Evolutionary conservation across 1,139 yeast species (phyloP).

Genomic region (Blastobotrys elegans): DNA sequence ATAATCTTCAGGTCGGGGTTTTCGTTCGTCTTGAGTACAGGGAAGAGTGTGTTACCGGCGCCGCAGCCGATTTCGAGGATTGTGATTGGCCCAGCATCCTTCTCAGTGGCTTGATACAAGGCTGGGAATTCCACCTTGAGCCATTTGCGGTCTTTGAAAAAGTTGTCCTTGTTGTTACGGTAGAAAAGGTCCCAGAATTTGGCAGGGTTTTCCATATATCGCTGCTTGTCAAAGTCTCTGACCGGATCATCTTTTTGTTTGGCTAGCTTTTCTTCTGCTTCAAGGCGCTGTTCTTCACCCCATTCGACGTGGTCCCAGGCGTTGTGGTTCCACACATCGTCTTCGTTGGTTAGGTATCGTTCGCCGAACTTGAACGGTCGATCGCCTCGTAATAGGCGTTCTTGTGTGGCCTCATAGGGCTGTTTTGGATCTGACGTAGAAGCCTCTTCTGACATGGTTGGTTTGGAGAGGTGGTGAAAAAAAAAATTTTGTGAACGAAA

Average conservation of each 20-base stretch:
- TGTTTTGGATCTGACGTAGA: background rate
- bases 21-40: constrained; percentile 74
- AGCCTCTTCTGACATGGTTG: too few relatives aligned
- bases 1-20: constrained; percentile 69
- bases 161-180: constrained; percentile 83
- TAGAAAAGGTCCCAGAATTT: constrained; percentile 95
- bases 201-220: constrained; percentile 82
- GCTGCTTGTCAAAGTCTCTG: constrained; percentile 70
- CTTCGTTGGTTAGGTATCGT: constrained; percentile 63
- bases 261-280: constrained; percentile 69
- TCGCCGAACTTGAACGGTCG: constrained; percentile 91
- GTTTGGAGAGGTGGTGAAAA: too few relatives aligned
- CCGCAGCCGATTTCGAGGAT: constrained; percentile 97
- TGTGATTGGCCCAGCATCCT: constrained; percentile 62
- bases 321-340: constrained; percentile 80
- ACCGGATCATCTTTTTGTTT: constrained; percentile 82
- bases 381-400: constrained; percentile 51
- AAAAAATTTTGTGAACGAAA: too few relatives aligned
- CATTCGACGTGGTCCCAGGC: constrained; percentile 99
- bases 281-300: constrained; percentile 82
- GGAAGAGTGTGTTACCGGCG: constrained; percentile 95
- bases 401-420: background rate
- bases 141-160: constrained; percentile 97
- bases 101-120: constrained; percentile 68
- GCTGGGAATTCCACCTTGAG: constrained; percentile 88